Conservation (phyloP, 768 basidiomycete genomes). For the Cubamyces sp. region DNA sequence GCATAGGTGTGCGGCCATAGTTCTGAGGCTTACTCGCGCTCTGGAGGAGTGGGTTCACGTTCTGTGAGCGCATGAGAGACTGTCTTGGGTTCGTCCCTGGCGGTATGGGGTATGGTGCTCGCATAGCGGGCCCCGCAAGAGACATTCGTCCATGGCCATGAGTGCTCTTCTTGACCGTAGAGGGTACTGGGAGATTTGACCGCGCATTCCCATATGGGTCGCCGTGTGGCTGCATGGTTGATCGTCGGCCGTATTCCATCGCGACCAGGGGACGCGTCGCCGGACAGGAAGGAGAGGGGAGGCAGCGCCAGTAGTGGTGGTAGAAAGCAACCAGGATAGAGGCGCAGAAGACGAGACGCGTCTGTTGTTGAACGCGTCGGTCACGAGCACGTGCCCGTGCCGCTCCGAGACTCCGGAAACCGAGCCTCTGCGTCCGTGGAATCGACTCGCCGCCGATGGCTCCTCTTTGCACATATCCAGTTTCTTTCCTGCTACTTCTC, state of each 20-base stretch:
- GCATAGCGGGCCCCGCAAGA: constrained; percentile 73
- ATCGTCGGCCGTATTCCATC: constrained; percentile 57
- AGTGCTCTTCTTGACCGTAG: constrained; percentile 72
- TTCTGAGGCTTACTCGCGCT: constrained; percentile 65
- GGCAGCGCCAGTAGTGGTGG: constrained; percentile 13
- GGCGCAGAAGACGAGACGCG: constrained; percentile 17
- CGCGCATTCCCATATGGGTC: constrained; percentile 55
- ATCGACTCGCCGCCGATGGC: background rate
- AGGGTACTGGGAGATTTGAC: constrained; percentile 73
- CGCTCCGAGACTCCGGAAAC: constrained; percentile 7
- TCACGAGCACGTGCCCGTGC: constrained; percentile 24
- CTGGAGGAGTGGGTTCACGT: constrained; percentile 65
- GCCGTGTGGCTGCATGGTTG: constrained; percentile 56
- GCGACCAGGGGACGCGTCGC: background rate
- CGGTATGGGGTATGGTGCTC: constrained; percentile 50
- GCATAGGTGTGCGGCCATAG: constrained; percentile 74
- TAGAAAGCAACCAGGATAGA: constrained; percentile 17
- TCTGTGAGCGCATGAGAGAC: constrained; percentile 72
- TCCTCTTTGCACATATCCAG: background rate
- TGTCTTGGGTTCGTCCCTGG: constrained; percentile 62
- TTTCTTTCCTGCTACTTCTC: background rate
- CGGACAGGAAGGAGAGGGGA: background rate
- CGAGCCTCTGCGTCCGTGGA: background rate
- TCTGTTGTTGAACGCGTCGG: constrained; percentile 24
- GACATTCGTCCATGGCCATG: constrained; percentile 61